These are phyloP conservation scores for Calocera cornea DNA, from an alignment of 768 basidiomycete genomes.

Conservation along the genomic window DNA sequence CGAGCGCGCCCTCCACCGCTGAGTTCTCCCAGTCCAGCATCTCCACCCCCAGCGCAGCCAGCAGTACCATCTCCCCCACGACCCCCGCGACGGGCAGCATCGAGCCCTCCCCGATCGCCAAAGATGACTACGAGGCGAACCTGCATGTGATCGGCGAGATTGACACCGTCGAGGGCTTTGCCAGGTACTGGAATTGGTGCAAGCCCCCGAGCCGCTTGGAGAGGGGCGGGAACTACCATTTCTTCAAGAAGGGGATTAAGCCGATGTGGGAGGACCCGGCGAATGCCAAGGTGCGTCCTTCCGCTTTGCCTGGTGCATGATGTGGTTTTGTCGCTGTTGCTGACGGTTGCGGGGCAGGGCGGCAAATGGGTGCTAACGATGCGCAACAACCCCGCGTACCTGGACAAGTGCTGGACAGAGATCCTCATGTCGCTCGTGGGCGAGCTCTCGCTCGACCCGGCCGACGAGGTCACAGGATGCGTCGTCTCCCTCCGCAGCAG, in stretches of 20 bases:
- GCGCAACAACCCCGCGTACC: slow-evolving; percentile 61
- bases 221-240: slow-evolving; percentile 84
- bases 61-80: slow-evolving; percentile 19
- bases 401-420: slow-evolving; percentile 85
- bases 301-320: not conserved
- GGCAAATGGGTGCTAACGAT: slow-evolving; percentile 94
- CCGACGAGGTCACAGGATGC: slow-evolving; percentile 39
- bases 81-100: slow-evolving; percentile 25
- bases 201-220: slow-evolving; percentile 82
- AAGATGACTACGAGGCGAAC: slow-evolving; percentile 70
- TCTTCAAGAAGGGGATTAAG: slow-evolving; percentile 89
- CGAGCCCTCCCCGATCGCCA: slow-evolving; percentile 32
- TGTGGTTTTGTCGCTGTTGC: too few species aligned
- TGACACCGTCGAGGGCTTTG: slow-evolving; percentile 74
- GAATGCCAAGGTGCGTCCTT: slow-evolving; percentile 44
- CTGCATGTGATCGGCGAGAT: slow-evolving; percentile 80
- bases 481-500: slow-evolving; percentile 79
- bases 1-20: slow-evolving; percentile 30
- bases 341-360: slow-evolving; percentile 29
- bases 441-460: slow-evolving; percentile 45
- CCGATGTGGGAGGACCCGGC: slow-evolving; percentile 97
- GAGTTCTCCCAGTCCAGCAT: slow-evolving; percentile 31
- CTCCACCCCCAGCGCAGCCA: slow-evolving; percentile 33
- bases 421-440: slow-evolving; percentile 85
- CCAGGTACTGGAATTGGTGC: slow-evolving; percentile 87